Conservation (phyloP, 2,329 filamentous ascomycete species). For the Penicillium sp. region DNA sequence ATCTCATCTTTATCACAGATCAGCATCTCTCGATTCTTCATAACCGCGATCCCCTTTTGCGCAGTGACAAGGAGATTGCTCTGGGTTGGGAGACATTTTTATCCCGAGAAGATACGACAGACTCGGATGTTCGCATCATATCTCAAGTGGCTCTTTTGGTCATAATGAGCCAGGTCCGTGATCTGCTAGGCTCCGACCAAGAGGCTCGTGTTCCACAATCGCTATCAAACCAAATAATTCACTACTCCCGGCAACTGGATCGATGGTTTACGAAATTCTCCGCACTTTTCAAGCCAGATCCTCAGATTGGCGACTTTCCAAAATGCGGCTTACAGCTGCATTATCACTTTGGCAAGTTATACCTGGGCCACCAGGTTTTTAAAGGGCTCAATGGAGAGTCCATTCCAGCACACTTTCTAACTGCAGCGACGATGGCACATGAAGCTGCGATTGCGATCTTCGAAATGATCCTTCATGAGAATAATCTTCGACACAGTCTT, state of each 20-base stretch:
- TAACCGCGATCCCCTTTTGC: slow-evolving; percentile 40
- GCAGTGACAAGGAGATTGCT: slow-evolving; percentile 41
- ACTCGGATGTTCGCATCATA: slow-evolving; percentile 38
- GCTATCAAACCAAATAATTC: slow-evolving; percentile 30
- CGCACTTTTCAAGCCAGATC: slow-evolving; percentile 26
- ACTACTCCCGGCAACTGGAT: slow-evolving; percentile 34
- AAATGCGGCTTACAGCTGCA: slow-evolving; percentile 52
- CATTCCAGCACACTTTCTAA: slow-evolving; percentile 38
- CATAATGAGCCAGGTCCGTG: slow-evolving; percentile 42
- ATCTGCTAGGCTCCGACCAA: slow-evolving; percentile 38
- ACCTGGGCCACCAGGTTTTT: slow-evolving; percentile 53
- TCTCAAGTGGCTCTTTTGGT: slow-evolving; percentile 41
- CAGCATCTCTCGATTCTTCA: slow-evolving; percentile 44
- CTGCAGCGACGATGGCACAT: slow-evolving; percentile 32
- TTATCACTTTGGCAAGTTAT: slow-evolving; percentile 54
- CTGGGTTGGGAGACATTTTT: slow-evolving; percentile 40
- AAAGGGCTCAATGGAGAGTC: slow-evolving; percentile 45
- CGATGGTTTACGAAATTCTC: slow-evolving; percentile 35
- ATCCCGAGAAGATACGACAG: slow-evolving; percentile 34
- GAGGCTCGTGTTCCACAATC: slow-evolving; percentile 31
- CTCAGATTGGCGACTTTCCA: slow-evolving; percentile 49
- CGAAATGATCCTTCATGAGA: slow-evolving; percentile 43
- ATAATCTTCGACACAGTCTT: slow-evolving; percentile 40
- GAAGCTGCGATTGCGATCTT: slow-evolving; percentile 43
- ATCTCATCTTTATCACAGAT: slow-evolving; percentile 42